Base-by-base conservation (phyloP, 2,329 filamentous ascomycete genomes). In the Albifimbria verrucaria region DNA sequence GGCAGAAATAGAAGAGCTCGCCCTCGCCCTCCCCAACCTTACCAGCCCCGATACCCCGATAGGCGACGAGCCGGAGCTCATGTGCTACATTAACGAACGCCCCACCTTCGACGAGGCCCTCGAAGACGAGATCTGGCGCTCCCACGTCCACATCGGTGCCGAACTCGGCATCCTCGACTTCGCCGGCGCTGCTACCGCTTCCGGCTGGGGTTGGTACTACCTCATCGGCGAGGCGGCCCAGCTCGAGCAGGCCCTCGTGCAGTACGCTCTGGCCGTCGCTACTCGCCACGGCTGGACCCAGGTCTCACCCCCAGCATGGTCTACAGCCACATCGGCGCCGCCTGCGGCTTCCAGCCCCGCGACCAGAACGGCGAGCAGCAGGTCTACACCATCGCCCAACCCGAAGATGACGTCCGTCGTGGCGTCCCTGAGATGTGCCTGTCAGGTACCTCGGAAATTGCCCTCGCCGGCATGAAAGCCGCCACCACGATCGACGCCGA, bases 141-240 rank as follows among this genome's bases (percentile, higher is more conserved):
- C 89, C 0, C 92, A 97, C 69, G 88, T 94, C 7, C 82, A 93
- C 60, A 93, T 99, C 61, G 94, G 94, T 26, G 79, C 85, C 4
- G 84, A 92, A 65, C 82, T 99, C n/a, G 86, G 87, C 28, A 80
- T 99, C n/a, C 78, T 99, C 49, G 93, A 99, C 73, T 97, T 99
- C 65, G 78, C 88, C 5, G 86, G 82, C 54, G 91, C 92, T 5
- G 87, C 87, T 2, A 85, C 82, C n/a, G 87, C 90, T 2, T 90
- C 88, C 3, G 94, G 94, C 36, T 99, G 93, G 93, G 94, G 94
- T 1, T 99, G 92, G 90, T 99, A 99, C 75, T 97, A 92, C 72
- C 83, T 99, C 11, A 78, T 90, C n/a, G 90, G 93, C 66, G 92
- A 96, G 65, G 94, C 86, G 9, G 92, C 92, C 0, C 83, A 94